A percentile compares a stretch with the other conserved stretches of the same genome.
Evolutionary conservation across 768 basidiomycete genomes (phyloP).

Genomic region (Collybiopsis luxurians): DNA sequence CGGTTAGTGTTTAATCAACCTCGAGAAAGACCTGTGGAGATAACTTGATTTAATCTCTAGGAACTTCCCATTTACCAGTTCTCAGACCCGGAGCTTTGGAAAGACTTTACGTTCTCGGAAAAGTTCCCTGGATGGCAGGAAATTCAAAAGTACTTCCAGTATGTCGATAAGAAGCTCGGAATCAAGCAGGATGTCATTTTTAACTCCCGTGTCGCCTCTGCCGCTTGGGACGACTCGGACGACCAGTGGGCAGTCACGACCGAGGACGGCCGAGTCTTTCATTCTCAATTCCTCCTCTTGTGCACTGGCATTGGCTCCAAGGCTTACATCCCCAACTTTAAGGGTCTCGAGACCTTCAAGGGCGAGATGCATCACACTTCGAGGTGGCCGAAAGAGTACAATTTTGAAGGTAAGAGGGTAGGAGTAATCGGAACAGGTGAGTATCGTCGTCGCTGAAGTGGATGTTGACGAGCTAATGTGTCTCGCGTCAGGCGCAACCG

Average conservation of each 20-base stretch:
- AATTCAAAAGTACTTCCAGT: constrained; percentile 2
- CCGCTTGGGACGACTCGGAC: not conserved
- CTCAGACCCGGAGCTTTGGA: constrained; percentile 3
- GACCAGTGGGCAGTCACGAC: constrained; percentile 4
- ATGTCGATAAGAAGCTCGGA: constrained; percentile 5
- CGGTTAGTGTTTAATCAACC: not conserved
- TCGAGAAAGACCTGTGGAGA: no score
- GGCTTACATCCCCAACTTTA: not conserved
- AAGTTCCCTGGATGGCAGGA: constrained; percentile 5
- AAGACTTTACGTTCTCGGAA: not conserved
- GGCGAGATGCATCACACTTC: constrained; percentile 5
- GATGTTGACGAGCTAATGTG: not conserved
- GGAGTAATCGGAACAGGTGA: constrained; percentile 10
- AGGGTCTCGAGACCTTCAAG: constrained; percentile 4
- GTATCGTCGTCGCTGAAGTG: no score
- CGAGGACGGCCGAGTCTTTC: not conserved
- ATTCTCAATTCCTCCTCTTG: not conserved
- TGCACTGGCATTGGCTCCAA: constrained; percentile 8
- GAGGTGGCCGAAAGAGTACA: not conserved
- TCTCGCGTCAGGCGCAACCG: not conserved
- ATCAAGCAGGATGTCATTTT: constrained; percentile 1
- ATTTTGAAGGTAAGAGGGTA: constrained; percentile 4
- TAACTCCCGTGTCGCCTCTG: constrained; percentile 4
- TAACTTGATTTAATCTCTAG: no score
- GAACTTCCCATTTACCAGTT: constrained; percentile 9